phyloP scores from a whole-genome alignment of 129 eudicot genomes.

The Escallonia rubra region DNA sequence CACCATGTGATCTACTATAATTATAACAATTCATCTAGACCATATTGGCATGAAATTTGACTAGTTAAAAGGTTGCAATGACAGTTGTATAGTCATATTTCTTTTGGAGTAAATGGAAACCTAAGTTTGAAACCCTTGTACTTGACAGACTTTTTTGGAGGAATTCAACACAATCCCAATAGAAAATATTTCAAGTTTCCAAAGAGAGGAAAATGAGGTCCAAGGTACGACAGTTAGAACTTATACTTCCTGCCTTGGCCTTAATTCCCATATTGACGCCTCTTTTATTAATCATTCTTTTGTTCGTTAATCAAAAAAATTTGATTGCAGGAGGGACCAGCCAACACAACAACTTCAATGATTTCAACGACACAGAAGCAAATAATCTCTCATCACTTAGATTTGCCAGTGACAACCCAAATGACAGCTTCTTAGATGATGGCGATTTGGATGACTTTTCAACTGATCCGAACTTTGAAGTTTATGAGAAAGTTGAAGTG shows the following conservation, averaged over 20 bases:
- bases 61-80: background rate
- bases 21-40: background rate
- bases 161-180: constrained; percentile 68
- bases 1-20: background rate
- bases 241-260: background rate
- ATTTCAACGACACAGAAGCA: constrained; percentile 19
- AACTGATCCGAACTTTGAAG: constrained; percentile 46
- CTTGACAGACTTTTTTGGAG: constrained; percentile 52
- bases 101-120: background rate
- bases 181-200: constrained; percentile 45
- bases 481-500: constrained; percentile 48
- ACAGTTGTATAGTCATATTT: too few species aligned
- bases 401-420: constrained; percentile 24
- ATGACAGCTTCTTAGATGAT: constrained; percentile 49
- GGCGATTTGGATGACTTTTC: constrained; percentile 55
- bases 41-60: background rate
- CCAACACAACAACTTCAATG: constrained; percentile 35
- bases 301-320: constrained; percentile 2
- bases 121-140: background rate
- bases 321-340: constrained; percentile 55
- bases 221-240: constrained; percentile 30
- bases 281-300: background rate
- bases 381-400: constrained; percentile 35
- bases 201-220: constrained; percentile 37
- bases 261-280: constrained; percentile 2